phyloP scores from a whole-genome alignment of 2,329 filamentous ascomycete genomes.

The Cladosporium austrohemisphaericum region DNA sequence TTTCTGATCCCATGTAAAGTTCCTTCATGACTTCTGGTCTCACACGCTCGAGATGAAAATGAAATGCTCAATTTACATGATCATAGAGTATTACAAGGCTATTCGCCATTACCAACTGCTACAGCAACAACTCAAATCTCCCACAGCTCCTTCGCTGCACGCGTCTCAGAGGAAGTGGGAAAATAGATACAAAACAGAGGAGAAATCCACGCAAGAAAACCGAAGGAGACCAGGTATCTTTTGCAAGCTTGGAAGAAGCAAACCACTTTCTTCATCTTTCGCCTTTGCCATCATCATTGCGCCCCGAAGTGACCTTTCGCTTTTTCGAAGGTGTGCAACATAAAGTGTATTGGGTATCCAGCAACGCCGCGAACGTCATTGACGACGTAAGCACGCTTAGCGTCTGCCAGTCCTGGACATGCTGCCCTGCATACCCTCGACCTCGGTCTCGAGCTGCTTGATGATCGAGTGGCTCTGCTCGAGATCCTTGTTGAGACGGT shows the following conservation, averaged over 20 bases:
- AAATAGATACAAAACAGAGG: background rate
- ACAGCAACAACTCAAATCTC: background rate
- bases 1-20: too few species aligned
- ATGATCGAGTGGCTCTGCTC: constrained; percentile 91
- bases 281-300: background rate
- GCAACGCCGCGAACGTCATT: background rate
- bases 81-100: constrained; percentile 14
- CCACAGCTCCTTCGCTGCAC: background rate
- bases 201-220: constrained; percentile 1
- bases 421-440: constrained; percentile 76
- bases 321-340: background rate
- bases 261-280: background rate
- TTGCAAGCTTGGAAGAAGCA: constrained; percentile 10
- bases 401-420: constrained; percentile 34
- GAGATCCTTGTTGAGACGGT: constrained; percentile 98
- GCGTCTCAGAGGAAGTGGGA: background rate
- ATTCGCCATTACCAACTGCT: constrained; percentile 11
- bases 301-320: background rate
- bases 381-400: constrained; percentile 17
- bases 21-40: background rate
- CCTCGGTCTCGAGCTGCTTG: constrained; percentile 86
- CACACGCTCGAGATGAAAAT: background rate
- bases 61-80: too few species aligned
- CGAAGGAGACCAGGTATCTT: constrained; percentile 15
- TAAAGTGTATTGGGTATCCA: constrained; percentile 6